These are phyloP conservation scores for Mucor ambiguus DNA, from an alignment of 371 early-diverging fungal species.

Conservation along the genomic window DNA sequence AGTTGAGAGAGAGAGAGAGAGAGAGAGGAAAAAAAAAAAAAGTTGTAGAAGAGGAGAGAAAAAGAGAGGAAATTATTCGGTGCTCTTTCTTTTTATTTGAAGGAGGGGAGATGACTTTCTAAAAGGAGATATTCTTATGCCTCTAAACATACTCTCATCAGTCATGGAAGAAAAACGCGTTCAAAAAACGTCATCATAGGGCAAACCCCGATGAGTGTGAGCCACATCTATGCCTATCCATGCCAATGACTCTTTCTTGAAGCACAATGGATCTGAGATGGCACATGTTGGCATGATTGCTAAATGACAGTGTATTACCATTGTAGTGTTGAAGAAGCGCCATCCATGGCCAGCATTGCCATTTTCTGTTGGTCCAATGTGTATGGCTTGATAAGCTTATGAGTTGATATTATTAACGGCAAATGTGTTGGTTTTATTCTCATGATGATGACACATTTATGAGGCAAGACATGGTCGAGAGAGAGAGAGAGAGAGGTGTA, in stretches of 20 bases:
- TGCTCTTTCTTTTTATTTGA: background rate
- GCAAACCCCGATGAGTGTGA: background rate
- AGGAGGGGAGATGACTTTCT: background rate
- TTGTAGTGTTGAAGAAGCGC: no score
- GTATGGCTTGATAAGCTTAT: no score
- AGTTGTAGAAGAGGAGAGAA: conserved; percentile 5
- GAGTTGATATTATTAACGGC: no score
- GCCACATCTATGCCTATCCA: background rate
- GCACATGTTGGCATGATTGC: no score
- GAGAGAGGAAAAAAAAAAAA: background rate
- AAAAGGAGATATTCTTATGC: conserved; percentile 7
- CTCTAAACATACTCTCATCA: no score
- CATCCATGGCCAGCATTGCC: no score
- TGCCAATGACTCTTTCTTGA: background rate
- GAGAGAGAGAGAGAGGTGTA: background rate
- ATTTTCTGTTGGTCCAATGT: no score
- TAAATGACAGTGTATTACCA: no score
- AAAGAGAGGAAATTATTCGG: background rate
- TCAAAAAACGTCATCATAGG: conserved; percentile 7
- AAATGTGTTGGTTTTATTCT: no score
- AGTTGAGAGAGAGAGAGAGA: background rate
- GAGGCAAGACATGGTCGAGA: no score
- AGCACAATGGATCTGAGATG: no score
- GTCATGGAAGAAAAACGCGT: conserved; percentile 12
- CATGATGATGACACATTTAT: no score